Conservation (phyloP, 352 stramenopile genomes). For the Globisporangium irregulare region DNA sequence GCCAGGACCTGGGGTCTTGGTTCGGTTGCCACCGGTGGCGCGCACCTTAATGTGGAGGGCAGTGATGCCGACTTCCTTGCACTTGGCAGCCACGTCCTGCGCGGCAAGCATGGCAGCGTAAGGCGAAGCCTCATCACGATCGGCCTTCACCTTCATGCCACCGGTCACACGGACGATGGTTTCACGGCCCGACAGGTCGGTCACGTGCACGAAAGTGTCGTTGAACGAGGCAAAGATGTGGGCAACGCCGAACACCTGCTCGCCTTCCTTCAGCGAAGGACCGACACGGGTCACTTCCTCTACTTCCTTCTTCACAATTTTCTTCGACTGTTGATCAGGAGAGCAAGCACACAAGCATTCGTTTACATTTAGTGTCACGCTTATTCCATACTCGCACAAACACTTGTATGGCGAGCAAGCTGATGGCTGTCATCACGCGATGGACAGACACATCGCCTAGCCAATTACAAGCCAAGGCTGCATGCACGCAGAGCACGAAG, state of each 20-base stretch:
- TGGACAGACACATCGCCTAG: neutral
- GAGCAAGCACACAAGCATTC: neutral
- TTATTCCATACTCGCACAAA: neutral
- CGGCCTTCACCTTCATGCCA: conserved; percentile 99
- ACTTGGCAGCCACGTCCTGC: conserved; percentile 97
- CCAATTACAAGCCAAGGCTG: neutral
- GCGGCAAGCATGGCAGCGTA: conserved; percentile 99
- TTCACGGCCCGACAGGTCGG: conserved; percentile 98
- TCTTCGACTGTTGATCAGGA: conserved; percentile 56
- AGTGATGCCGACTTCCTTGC: conserved; percentile 98
- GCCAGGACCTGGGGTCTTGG: conserved; percentile 97
- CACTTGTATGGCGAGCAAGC: neutral
- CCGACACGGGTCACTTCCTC: conserved; percentile 92
- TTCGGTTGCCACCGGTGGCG: conserved; percentile 98
- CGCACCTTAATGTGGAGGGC: conserved; percentile 99
- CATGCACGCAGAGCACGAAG: neutral
- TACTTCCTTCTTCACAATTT: conserved; percentile 87
- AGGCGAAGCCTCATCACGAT: conserved; percentile 99
- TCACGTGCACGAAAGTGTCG: conserved; percentile 99
- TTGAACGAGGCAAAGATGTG: conserved; percentile 99
- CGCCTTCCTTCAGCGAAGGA: conserved; percentile 94
- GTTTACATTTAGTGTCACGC: neutral
- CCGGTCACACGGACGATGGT: conserved; percentile 99
- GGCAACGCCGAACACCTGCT: conserved; percentile 99
- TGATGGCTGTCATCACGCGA: neutral